A percentile compares a stretch with the other conserved stretches of the same genome.
Evolutionary conservation across 371 early-diverging fungal genomes (phyloP).

Genomic region (Apophysomyces trapeziformis): DNA sequence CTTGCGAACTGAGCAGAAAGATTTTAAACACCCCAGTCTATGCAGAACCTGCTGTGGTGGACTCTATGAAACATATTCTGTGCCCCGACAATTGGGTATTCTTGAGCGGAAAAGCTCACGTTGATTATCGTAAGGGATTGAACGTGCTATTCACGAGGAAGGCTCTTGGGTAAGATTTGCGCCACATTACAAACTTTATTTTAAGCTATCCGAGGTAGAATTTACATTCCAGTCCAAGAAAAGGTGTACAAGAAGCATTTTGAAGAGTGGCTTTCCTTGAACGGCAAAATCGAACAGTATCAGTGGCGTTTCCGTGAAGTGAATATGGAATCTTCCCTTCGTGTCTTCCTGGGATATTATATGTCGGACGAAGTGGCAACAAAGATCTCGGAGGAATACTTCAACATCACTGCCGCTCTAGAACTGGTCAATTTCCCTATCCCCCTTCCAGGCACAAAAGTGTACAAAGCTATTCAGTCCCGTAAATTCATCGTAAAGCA

Average conservation of each 20-base stretch:
- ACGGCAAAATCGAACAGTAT: slow-evolving; percentile 44
- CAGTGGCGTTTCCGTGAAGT: slow-evolving; percentile 56
- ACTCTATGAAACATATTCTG: slow-evolving; percentile 54
- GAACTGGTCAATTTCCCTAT: slow-evolving; percentile 63
- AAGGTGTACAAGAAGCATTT: slow-evolving; percentile 52
- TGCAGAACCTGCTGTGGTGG: slow-evolving; percentile 52
- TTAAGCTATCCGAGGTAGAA: slow-evolving; percentile 22
- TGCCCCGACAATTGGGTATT: slow-evolving; percentile 59
- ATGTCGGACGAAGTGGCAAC: slow-evolving; percentile 50
- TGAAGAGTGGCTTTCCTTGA: slow-evolving; percentile 44
- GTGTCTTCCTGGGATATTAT: slow-evolving; percentile 56
- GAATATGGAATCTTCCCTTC: slow-evolving; percentile 56
- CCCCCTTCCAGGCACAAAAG: slow-evolving; percentile 60
- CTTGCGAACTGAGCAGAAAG: slow-evolving; percentile 56
- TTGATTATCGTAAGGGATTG: slow-evolving; percentile 53
- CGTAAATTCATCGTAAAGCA: slow-evolving; percentile 57
- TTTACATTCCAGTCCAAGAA: slow-evolving; percentile 55
- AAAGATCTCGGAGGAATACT: slow-evolving; percentile 52
- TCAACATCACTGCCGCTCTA: slow-evolving; percentile 58
- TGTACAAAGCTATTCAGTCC: slow-evolving; percentile 56
- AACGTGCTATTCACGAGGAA: slow-evolving; percentile 55
- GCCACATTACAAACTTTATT: not conserved
- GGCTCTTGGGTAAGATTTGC: slow-evolving; percentile 47
- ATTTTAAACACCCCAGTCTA: slow-evolving; percentile 52
- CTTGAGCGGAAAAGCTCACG: slow-evolving; percentile 52